Evolutionary conservation across 495 filamentous ascomycete species (phyloP), one percentile per base, ranked within the genome.

Genomic region (Trypethelium eluteriae): DNA sequence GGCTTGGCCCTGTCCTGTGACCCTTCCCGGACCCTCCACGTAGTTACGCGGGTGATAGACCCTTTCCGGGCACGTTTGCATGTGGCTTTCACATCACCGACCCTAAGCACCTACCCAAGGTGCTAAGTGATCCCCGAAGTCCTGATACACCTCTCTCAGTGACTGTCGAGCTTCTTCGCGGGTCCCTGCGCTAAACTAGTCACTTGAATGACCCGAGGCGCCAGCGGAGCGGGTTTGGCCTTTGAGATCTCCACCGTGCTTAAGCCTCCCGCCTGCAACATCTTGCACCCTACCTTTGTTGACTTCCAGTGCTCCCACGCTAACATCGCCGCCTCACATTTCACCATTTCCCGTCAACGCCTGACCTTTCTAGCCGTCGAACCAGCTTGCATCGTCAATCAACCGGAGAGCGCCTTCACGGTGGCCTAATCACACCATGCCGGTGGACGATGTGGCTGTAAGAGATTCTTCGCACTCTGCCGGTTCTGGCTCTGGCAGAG

Each of bases 401-500:
- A 9, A 11, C 38, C 39, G 62, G 38, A 34, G 10, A 41, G 6
- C 41, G 38, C 62, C 4, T 41, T 32, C 35, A n/a, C 62, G 38
- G 14, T n/a, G 18, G 18, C n/a, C 11, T 14, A 35, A 10, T 36
- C 5, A 11, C 53, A 36, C 14, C 32, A 59, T 59, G 53, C 53
- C 53, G 18, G 53, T 18, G 7, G 53, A 59, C 10, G 53, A 59
- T 5, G 36, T 59, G 25, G 53, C 32, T 32, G 53, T 18, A 2
- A 59, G 53, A 36, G 53, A 59, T 34, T 53, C 49, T 5, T 53
- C 49, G 5, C 49, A 53, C 10, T 59, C 53, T 57, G 68, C 35
- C 11, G 66, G 67, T 39, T 69, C 70, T 10, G 68, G 64, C 18
- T 66, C 66, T 63, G 62, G 35, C 5, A 65, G 63, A 50, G 46